Evolutionary conservation across 768 basidiomycete species (phyloP).

Genomic region (Favolaschia claudopus): DNA sequence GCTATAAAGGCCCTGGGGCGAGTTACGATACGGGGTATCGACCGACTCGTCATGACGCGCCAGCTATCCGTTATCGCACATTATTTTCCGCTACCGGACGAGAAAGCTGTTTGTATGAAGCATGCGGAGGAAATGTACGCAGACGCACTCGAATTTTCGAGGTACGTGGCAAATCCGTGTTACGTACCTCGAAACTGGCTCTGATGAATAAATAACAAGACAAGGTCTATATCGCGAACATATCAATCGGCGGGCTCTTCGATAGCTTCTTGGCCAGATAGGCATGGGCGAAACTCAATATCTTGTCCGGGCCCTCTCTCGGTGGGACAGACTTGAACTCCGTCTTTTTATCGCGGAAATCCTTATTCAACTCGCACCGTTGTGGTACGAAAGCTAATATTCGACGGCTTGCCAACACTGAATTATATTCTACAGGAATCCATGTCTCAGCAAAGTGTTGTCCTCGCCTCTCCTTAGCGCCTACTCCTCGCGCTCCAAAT

Average conservation of each 20-base stretch:
- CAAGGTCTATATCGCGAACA: conserved; percentile 21
- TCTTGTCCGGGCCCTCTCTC: conserved; percentile 18
- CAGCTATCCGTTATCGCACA: conserved; percentile 26
- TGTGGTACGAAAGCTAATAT: conserved; percentile 15
- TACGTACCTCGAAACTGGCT: too few species aligned
- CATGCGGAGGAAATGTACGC: conserved; percentile 26
- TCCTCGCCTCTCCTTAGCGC: conserved; percentile 8
- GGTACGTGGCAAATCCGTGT: too few species aligned
- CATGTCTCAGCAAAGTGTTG: conserved; percentile 4
- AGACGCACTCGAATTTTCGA: conserved; percentile 34
- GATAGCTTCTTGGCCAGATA: conserved; percentile 21
- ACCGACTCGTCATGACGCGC: conserved; percentile 33
- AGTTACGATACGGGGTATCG: conserved; percentile 57
- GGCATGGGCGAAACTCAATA: conserved; percentile 22
- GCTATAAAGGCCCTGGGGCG: conserved; percentile 63
- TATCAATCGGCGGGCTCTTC: conserved; percentile 9
- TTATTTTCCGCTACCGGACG: conserved; percentile 32
- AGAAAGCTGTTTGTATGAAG: conserved; percentile 22
- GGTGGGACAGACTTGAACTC: conserved; percentile 23
- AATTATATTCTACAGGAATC: conserved; percentile 1
- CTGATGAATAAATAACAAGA: not conserved
- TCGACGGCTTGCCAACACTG: not conserved
- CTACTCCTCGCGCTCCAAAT: not conserved
- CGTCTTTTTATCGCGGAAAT: conserved; percentile 20
- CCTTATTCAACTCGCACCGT: conserved; percentile 17